A percentile compares a stretch with the other conserved stretches of the same genome.
Conservation (phyloP, 805 yeast species). For the Ogataea methanolica region DNA sequence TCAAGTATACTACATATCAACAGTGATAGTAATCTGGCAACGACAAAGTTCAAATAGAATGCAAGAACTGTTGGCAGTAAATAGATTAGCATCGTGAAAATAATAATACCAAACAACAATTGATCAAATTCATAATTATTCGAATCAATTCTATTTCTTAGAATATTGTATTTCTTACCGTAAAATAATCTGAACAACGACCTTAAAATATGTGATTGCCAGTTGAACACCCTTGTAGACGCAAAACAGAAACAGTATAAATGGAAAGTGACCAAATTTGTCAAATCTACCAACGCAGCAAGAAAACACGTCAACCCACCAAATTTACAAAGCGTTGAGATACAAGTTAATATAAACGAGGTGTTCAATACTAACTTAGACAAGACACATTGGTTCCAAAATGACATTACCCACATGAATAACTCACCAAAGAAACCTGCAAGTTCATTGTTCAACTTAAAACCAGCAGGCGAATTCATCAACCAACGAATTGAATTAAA, state of each 20-base stretch:
- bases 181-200: slow-evolving; percentile 81
- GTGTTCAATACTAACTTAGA: slow-evolving; percentile 8
- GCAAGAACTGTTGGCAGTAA: slow-evolving; percentile 84
- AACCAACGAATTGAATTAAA: slow-evolving; percentile 59
- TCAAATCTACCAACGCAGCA: slow-evolving; percentile 60
- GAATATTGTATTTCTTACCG: slow-evolving; percentile 81
- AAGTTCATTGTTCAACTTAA: slow-evolving; percentile 82
- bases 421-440: slow-evolving; percentile 83
- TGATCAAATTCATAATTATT: slow-evolving; percentile 85
- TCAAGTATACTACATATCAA: slow-evolving; percentile 49
- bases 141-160: slow-evolving; percentile 82
- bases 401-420: slow-evolving; percentile 76
- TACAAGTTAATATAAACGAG: slow-evolving; percentile 9
- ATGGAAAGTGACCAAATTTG: slow-evolving; percentile 63
- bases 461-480: slow-evolving; percentile 89
- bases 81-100: slow-evolving; percentile 75
- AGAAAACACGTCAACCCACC: slow-evolving; percentile 68
- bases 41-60: slow-evolving; percentile 72
- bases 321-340: slow-evolving; percentile 16
- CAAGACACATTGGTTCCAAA: slow-evolving; percentile 42
- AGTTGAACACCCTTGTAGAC: slow-evolving; percentile 70
- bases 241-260: slow-evolving; percentile 73
- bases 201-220: slow-evolving; percentile 62
- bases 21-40: slow-evolving; percentile 49
- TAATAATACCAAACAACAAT: slow-evolving; percentile 77